Conservation (phyloP, 345 rosid genomes). For the Eucalyptus regnans region DNA sequence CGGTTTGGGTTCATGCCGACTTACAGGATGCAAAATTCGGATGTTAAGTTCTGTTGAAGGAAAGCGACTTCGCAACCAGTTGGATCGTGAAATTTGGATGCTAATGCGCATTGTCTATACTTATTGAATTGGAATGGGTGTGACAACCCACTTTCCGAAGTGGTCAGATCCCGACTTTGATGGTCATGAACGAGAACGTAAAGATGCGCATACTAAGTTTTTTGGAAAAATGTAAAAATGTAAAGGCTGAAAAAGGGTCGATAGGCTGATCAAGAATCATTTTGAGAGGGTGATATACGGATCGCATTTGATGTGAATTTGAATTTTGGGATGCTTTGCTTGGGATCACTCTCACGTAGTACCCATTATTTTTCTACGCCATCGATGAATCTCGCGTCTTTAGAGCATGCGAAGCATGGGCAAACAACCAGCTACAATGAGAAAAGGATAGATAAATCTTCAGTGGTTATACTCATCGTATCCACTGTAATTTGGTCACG, state of each 20-base stretch:
- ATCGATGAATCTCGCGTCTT: background rate
- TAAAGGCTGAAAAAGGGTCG: background rate
- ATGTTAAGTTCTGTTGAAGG: background rate
- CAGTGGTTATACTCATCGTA: background rate
- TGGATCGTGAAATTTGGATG: background rate
- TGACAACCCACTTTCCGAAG: background rate
- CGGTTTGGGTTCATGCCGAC: background rate
- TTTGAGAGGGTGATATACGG: background rate
- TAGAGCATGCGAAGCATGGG: background rate
- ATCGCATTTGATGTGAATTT: background rate
- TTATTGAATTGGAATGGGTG: background rate
- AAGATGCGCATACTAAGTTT: background rate
- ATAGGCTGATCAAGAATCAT: background rate
- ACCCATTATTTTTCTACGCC: background rate
- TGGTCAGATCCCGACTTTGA: background rate
- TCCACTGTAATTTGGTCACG: background rate
- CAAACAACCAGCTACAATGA: background rate
- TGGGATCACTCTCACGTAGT: background rate
- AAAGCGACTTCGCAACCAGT: accelerated
- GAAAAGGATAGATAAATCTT: background rate
- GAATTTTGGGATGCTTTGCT: background rate
- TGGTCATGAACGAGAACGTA: background rate
- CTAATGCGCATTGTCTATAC: background rate
- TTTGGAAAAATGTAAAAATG: background rate
- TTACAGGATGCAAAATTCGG: background rate